Base-by-base conservation (phyloP, 2,329 filamentous ascomycete species). In the Phaeoacremonium minimum region DNA sequence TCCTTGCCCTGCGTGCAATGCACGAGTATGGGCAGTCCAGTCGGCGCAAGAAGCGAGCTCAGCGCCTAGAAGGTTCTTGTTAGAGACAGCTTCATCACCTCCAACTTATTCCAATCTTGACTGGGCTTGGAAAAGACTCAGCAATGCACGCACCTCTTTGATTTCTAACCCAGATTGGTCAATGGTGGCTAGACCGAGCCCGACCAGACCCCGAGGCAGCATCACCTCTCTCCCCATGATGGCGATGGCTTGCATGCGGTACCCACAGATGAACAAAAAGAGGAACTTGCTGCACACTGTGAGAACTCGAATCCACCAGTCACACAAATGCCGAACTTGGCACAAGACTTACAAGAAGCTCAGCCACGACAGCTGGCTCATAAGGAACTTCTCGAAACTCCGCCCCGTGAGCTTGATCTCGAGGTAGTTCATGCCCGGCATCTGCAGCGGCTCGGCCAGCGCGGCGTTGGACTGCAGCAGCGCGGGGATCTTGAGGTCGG, bases 1-100 rank as follows among this genome's bases (percentile, higher is more conserved):
- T 95, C 89, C 56, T 95, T 95, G 40, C 89, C 89, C 51, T 94
- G 87, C 1, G 88, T 93, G 58, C 89, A 95, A 58, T 95, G 87
- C 3, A 93, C 64, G 7, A 95, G 55, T 1, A 81, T 59, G 0
- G 88, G 87, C 44, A 80, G 78, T 13, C 68, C 69, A 1, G 57
- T 47, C 3, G 65, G 55, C 2, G 69, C 55, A 8, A 69, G 60
- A 16, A 78, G 31, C 16, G 13, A 9, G 9, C 9, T 26, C n/a
- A 26, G 58, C 6, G 75, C 57, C 7, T 64, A 59, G 22, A 81
- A 73, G 18, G 73, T 61, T 49, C 68, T 33, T 29, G n/a, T n/a
- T n/a, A n/a, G n/a, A n/a, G n/a, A n/a, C n/a, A n/a, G n/a, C n/a
- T n/a, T n/a, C n/a, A n/a, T n/a, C n/a, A n/a, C n/a, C n/a, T n/a